Evolutionary conservation across 2,329 filamentous ascomycete genomes (phyloP), one percentile per base, ranked within the genome.

Genomic region (Exophiala lecanii-corni): DNA sequence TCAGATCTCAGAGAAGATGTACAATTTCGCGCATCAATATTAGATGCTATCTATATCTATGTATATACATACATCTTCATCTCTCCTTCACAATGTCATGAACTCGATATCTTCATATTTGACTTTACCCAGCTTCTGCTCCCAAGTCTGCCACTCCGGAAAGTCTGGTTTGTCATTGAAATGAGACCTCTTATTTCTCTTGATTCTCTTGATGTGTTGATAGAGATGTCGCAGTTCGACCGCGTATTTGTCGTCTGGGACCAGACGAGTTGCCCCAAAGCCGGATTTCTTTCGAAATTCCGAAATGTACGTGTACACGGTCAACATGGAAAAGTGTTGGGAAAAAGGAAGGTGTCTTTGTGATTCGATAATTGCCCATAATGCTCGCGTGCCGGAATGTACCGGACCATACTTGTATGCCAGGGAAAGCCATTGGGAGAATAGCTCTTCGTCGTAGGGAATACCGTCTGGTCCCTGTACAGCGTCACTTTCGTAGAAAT

Each of bases 291-390:
- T 15, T 4, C 33, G 33, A 6, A 12, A 4, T 35, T 35, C 9
- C 33, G 33, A 17, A 10, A 17, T 10, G n/a, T 18, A 20, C 9
- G 33, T 17, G 13, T 35, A 20, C 6, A 18, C 13, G 4, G 17
- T 35, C 33, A 35, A 19, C 9, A 35, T 15, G 12, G 25, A 33
- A 18, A 49, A 43, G 30, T 43, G 25, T n/a, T 42, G 16, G 9
- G 45, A 40, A 36, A 43, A 51, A n/a, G 25, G 16, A 3, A 54
- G 20, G 5, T 41, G 34, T 9, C 40, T 13, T 13, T 20, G 17
- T 12, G 43, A 44, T 15, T 51, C 45, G 9, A 51, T 23, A 9
- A 51, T 33, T 9, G 48, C 51, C 48, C 42, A 49, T 12, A 54
- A 18, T 2, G 30, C 51, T 12, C 20, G 32, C 9, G 25, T 36